Percentiles rank a stretch among this genome's conserved stretches.
phyloP scores from a whole-genome alignment of 495 filamentous ascomycete genomes.

The Penicillium ochrochloron region DNA sequence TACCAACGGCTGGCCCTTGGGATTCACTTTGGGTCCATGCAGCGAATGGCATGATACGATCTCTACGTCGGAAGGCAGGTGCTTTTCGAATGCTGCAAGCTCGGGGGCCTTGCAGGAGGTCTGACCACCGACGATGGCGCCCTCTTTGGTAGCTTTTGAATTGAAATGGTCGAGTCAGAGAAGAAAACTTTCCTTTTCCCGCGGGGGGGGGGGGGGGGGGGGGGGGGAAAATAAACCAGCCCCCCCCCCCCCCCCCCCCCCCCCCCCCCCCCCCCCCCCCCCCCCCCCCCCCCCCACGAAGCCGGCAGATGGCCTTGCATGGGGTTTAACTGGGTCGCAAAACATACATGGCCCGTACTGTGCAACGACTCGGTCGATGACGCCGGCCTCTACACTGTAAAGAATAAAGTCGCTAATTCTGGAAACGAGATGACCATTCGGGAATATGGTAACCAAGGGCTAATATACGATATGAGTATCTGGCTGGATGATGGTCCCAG shows the following conservation, averaged over 20 bases:
- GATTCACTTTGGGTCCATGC: slow-evolving; percentile 89
- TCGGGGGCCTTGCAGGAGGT: slow-evolving; percentile 98
- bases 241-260: too few relatives aligned
- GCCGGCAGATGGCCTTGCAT: slow-evolving; percentile 1
- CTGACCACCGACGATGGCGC: slow-evolving; percentile 94
- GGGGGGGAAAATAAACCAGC: too few relatives aligned
- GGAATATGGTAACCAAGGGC: slow-evolving; percentile 64
- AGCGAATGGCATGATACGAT: slow-evolving; percentile 97
- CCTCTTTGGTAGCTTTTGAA: slow-evolving; percentile 80
- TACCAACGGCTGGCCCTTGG: slow-evolving; percentile 85
- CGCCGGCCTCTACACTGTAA: slow-evolving; percentile 94
- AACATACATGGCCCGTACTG: slow-evolving; percentile 88
- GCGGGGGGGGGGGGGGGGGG: too few relatives aligned
- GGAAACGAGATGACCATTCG: slow-evolving; percentile 94
- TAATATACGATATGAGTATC: slow-evolving; percentile 50
- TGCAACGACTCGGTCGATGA: slow-evolving; percentile 82
- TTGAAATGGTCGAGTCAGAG: slow-evolving; percentile 35
- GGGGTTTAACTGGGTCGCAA: slow-evolving; percentile 23
- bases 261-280: too few relatives aligned
- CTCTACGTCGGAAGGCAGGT: slow-evolving; percentile 86
- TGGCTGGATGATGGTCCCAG: slow-evolving; percentile 39
- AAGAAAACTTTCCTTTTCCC: slow-evolving; percentile 8
- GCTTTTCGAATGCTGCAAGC: slow-evolving; percentile 87
- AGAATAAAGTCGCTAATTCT: slow-evolving; percentile 95
- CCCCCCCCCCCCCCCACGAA: too few relatives aligned